Evolutionary conservation across 2,329 filamentous ascomycete species (phyloP), one percentile per base, ranked within the genome.

Genomic region (Furcasterigmium sp.): DNA sequence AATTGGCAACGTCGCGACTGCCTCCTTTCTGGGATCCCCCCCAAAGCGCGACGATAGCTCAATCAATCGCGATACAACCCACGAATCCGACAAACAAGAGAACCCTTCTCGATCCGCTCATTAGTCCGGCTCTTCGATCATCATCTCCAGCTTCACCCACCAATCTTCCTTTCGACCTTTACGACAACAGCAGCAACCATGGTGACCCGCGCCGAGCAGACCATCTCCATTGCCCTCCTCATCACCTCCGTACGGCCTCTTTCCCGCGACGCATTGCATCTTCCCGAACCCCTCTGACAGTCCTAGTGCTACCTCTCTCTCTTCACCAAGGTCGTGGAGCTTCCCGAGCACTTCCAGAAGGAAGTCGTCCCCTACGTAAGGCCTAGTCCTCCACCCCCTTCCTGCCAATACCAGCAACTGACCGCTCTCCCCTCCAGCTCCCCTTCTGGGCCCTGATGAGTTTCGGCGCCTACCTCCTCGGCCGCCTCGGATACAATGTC

Each of bases 141-240:
- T 18, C 26, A n/a, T 10, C 28, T 20, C 9, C n/a, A 3, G 5
- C 9, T 13, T 26, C 3, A 28, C 10, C 6, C 17, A 28, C 2
- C 25, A 11, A 7, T 3, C 7, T 11, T 13, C 2, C 14, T 13
- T 8, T 13, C 7, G 4, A 4, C 26, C 8, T 2, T 7, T 8
- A 10, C 15, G n/a, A 5, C 7, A n/a, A 18, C 23, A 4, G 23
- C 28, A n/a, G 14, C 3, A 20, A 23, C 55, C 69, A 83, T 53
- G 51, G 97, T 97, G 93, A 95, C 93, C 54, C 89, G 91, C 68
- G 93, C 93, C 18, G 84, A 88, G 65, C 91, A 97, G 68, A 91
- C 88, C 52, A 84, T 96, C 62, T 95, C 90, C 49, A 76, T 95
- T 59, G 84, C 82, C 59, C 82, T 96, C 58, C 78, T 96, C 55